Percentiles rank a stretch among this genome's conserved stretches.
phyloP scores from a whole-genome alignment of 768 basidiomycete genomes.

The Lactifluus pinguis region DNA sequence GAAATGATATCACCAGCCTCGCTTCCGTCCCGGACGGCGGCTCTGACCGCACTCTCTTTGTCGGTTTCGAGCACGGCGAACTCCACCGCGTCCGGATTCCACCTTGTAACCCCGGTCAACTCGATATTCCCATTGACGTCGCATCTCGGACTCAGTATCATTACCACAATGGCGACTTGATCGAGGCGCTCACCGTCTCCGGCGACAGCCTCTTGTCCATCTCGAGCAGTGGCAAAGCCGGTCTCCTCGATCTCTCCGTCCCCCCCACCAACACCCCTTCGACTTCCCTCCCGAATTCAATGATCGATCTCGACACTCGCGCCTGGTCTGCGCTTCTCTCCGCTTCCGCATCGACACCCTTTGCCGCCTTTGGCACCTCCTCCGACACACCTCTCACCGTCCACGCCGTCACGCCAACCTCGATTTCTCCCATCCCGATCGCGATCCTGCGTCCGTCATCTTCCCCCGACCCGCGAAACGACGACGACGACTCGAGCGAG shows the following conservation, averaged over 20 bases:
- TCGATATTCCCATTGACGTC: slow-evolving; percentile 17
- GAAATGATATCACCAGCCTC: slow-evolving; percentile 47
- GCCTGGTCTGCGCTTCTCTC: slow-evolving; percentile 60
- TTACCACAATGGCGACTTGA: slow-evolving; percentile 36
- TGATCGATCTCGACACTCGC: slow-evolving; percentile 40
- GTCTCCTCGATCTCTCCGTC: slow-evolving; percentile 25
- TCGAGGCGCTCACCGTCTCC: slow-evolving; percentile 49
- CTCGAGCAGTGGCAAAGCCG: slow-evolving; percentile 45
- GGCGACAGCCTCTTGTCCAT: slow-evolving; percentile 42
- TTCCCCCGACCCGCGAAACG: slow-evolving; percentile 6
- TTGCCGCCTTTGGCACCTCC: slow-evolving; percentile 60
- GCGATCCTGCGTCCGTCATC: slow-evolving; percentile 36
- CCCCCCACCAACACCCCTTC: slow-evolving; percentile 12
- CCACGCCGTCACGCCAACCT: slow-evolving; percentile 41
- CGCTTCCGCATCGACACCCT: slow-evolving; percentile 42
- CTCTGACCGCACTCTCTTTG: slow-evolving; percentile 36
- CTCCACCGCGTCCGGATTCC: slow-evolving; percentile 39
- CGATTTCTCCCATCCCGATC: slow-evolving; percentile 39
- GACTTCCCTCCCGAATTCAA: slow-evolving; percentile 18
- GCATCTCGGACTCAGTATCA: slow-evolving; percentile 19
- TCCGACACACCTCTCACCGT: slow-evolving; percentile 51
- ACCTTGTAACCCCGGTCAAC: slow-evolving; percentile 16
- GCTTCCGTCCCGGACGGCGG: slow-evolving; percentile 39
- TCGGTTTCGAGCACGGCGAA: slow-evolving; percentile 53
- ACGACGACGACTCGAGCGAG: slow-evolving; percentile 10